These are phyloP conservation scores for Verticillium isaacii DNA, from an alignment of 2,329 filamentous ascomycete genomes.

Conservation along the genomic window DNA sequence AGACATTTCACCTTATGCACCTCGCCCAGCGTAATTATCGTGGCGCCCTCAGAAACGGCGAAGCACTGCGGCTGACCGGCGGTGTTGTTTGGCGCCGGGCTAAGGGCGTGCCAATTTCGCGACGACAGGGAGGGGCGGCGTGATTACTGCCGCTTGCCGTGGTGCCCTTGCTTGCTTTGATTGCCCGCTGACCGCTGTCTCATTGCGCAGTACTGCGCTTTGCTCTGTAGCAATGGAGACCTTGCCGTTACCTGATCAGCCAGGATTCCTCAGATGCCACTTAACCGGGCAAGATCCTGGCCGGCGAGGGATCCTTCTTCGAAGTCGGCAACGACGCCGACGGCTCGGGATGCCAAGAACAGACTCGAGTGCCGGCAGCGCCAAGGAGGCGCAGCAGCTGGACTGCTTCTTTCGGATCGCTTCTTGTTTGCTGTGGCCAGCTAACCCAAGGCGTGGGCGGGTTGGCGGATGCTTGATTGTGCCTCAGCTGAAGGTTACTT, in stretches of 20 bases:
- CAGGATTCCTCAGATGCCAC: background rate
- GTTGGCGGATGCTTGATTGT: background rate
- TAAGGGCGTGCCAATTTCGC: background rate
- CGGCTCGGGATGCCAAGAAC: background rate
- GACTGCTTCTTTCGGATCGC: background rate
- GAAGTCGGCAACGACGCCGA: background rate
- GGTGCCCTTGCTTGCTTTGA: background rate
- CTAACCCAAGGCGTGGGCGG: background rate
- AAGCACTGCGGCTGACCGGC: background rate
- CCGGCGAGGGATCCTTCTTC: too few species aligned
- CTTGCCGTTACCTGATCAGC: background rate
- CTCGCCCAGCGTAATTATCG: background rate
- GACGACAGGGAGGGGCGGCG: background rate
- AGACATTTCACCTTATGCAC: background rate
- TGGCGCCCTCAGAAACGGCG: background rate
- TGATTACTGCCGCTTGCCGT: background rate
- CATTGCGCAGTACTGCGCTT: background rate
- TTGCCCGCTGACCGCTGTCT: background rate
- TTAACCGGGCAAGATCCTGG: background rate
- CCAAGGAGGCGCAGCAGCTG: background rate
- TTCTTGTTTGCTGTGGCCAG: background rate
- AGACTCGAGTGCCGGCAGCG: background rate
- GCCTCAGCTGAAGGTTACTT: background rate
- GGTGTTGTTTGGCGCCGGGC: background rate
- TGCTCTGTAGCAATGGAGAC: background rate